phyloP scores from a whole-genome alignment of 2,329 filamentous ascomycete genomes.

The Tolypocladium ophioglossoides region DNA sequence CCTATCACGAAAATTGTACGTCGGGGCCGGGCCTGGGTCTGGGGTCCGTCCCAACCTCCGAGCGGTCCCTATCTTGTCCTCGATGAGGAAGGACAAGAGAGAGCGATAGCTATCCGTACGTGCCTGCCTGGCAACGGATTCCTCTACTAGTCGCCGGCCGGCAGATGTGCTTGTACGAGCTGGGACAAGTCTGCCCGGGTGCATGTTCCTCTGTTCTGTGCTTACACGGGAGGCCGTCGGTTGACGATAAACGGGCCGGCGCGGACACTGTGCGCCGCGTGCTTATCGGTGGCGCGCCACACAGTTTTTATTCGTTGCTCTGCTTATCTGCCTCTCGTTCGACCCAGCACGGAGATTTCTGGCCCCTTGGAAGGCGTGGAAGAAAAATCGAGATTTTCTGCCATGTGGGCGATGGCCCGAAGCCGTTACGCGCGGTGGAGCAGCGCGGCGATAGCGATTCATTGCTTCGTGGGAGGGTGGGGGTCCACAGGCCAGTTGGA shows the following conservation, averaged over 20 bases:
- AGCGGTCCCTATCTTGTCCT: background rate
- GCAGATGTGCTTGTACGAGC: background rate
- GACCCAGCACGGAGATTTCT: background rate
- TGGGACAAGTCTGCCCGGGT: background rate
- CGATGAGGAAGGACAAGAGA: background rate
- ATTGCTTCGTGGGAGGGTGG: background rate
- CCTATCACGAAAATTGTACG: background rate
- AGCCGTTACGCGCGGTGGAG: background rate
- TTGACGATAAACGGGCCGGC: background rate
- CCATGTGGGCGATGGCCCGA: background rate
- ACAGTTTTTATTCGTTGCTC: background rate
- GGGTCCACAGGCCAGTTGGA: background rate
- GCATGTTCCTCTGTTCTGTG: too few species aligned
- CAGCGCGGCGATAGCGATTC: background rate
- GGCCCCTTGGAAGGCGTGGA: too few species aligned
- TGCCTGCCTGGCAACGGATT: too few species aligned
- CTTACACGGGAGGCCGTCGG: too few species aligned
- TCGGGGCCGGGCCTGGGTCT: background rate
- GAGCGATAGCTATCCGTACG: background rate
- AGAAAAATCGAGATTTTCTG: background rate
- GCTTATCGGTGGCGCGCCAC: background rate
- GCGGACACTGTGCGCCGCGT: background rate
- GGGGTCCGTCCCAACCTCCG: background rate
- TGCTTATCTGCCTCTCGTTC: too few species aligned
- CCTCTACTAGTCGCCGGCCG: background rate